phyloP scores from a whole-genome alignment of 2,329 filamentous ascomycete genomes.

The Atkinsonella hypoxylon region DNA sequence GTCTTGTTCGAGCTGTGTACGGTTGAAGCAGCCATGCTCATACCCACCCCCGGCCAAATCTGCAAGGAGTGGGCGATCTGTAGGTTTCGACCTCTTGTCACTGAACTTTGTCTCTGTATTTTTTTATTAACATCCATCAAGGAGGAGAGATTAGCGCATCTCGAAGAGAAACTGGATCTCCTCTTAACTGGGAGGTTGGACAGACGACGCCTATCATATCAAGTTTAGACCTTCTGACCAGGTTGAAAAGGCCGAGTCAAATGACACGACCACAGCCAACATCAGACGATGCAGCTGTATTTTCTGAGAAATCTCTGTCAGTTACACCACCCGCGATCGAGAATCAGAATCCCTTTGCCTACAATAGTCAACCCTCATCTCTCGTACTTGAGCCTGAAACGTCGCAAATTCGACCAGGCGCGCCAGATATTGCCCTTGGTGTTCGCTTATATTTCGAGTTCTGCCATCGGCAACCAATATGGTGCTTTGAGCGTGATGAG shows the following conservation, averaged over 20 bases:
- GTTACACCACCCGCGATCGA: constrained; percentile 17
- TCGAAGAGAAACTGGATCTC: constrained; percentile 40
- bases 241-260: constrained; percentile 16
- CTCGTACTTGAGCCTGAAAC: constrained; percentile 17
- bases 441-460: constrained; percentile 30
- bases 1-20: constrained; percentile 36
- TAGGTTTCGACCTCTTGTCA: constrained; percentile 16
- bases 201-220: constrained; percentile 3
- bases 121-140: constrained; percentile 11
- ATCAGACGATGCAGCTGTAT: constrained; percentile 18
- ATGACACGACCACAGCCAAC: constrained; percentile 15
- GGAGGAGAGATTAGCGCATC: constrained; percentile 37
- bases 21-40: constrained; percentile 34
- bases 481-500: constrained; percentile 33
- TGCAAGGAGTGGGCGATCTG: constrained; percentile 30
- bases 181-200: constrained; percentile 31
- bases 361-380: constrained; percentile 13
- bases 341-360: constrained; percentile 8
- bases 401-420: constrained; percentile 17
- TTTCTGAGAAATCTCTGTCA: constrained; percentile 24
- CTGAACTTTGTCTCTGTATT: not conserved
- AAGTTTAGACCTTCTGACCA: constrained; percentile 17
- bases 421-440: constrained; percentile 21
- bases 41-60: constrained; percentile 28
- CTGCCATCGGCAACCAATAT: constrained; percentile 31